phyloP scores from a whole-genome alignment of 2,329 filamentous ascomycete genomes.

The Exserohilum turcica region DNA sequence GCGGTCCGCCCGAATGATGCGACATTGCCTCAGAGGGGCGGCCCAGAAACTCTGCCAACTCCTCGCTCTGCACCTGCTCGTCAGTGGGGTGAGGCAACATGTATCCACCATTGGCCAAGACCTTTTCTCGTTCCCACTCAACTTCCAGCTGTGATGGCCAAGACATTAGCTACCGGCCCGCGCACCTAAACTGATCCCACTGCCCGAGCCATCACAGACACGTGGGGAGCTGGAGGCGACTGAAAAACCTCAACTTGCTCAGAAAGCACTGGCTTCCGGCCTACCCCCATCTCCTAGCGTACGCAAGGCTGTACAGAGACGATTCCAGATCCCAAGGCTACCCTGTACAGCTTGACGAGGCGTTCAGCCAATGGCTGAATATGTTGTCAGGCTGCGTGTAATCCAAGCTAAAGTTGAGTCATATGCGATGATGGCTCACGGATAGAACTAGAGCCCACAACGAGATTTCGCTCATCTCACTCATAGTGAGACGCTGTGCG shows the following conservation, averaged over 20 bases:
- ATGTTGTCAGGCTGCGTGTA: conserved; percentile 29
- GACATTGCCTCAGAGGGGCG: conserved; percentile 1
- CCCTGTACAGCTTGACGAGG: conserved; percentile 14
- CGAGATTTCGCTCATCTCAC: conserved; percentile 17
- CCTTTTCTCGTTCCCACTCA: not conserved
- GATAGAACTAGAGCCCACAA: conserved; percentile 22
- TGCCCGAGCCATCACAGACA: not conserved
- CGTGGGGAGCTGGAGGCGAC: not conserved
- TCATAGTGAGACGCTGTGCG: conserved; percentile 17
- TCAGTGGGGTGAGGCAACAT: not conserved
- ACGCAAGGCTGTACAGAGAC: not conserved
- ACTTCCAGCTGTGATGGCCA: not conserved
- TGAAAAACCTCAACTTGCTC: not conserved
- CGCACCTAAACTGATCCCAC: not conserved
- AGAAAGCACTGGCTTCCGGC: not conserved
- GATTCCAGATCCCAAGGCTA: conserved; percentile 5
- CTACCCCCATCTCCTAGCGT: not conserved
- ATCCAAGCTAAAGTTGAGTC: conserved; percentile 21
- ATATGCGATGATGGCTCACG: conserved; percentile 21
- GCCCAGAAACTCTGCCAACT: not conserved
- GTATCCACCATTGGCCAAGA: not conserved
- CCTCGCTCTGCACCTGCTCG: not conserved
- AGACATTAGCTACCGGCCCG: not conserved
- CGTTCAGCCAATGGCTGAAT: conserved; percentile 25
- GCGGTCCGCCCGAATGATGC: conserved; percentile 33